These are phyloP conservation scores for Monilinia vaccinii-corymbosi DNA, from an alignment of 2,329 filamentous ascomycete genomes.

Conservation along the genomic window DNA sequence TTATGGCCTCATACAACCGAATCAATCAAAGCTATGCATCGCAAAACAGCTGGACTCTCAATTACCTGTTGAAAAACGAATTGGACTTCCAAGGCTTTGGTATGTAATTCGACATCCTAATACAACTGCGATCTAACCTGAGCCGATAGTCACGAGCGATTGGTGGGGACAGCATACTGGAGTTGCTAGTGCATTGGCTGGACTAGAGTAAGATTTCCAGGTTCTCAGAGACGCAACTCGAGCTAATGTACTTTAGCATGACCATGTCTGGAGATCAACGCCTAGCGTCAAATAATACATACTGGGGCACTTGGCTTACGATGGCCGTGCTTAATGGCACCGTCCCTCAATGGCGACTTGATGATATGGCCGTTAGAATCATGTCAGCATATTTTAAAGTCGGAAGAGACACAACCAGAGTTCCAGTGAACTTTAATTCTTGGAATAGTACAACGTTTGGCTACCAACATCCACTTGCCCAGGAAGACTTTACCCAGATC, in stretches of 20 bases:
- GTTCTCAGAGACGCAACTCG: too few species aligned
- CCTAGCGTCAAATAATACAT: conserved; percentile 54
- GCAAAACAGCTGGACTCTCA: conserved; percentile 68
- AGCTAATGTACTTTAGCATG: conserved; percentile 45
- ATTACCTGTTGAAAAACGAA: conserved; percentile 70
- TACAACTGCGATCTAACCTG: conserved; percentile 9
- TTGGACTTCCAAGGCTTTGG: conserved; percentile 70
- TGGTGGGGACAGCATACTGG: conserved; percentile 69
- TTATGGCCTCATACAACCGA: conserved; percentile 62
- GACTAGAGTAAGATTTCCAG: conserved; percentile 40
- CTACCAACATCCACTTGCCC: conserved; percentile 53
- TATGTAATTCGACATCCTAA: conserved; percentile 5
- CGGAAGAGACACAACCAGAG: conserved; percentile 34
- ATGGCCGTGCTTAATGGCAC: conserved; percentile 83
- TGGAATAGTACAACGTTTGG: conserved; percentile 74
- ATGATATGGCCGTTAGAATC: conserved; percentile 86
- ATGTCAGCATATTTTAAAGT: conserved; percentile 59
- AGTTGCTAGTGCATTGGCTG: conserved; percentile 58
- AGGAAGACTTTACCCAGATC: conserved; percentile 57
- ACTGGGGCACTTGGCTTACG: conserved; percentile 80
- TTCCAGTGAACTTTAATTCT: conserved; percentile 71
- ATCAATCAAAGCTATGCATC: conserved; percentile 74
- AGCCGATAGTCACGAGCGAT: conserved; percentile 54
- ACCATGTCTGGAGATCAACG: conserved; percentile 73
- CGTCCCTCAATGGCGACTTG: conserved; percentile 75